Evolutionary conservation across 1,284 basidiomycete species (phyloP), one percentile per base, ranked within the genome.

Genomic region (Fomitopsis pinicola): DNA sequence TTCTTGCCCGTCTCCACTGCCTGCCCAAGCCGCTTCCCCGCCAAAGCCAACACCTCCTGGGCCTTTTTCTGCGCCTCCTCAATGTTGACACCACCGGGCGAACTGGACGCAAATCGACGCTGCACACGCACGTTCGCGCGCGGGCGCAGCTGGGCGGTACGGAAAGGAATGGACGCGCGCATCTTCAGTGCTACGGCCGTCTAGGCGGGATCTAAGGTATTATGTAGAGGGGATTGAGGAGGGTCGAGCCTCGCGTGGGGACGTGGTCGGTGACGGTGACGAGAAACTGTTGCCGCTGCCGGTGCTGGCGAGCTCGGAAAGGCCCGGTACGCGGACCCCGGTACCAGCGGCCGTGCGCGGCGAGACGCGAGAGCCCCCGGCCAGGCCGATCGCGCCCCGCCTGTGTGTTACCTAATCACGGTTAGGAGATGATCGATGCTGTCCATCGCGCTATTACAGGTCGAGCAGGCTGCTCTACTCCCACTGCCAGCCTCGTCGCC

Each of bases 31-130:
- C 74, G 78, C 71, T 85, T 82, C 71, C 88, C 86, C 12, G 82
- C 86, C 58, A 76, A 75, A 46, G 80, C 78, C 63, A 89, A 74
- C 38, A 82, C 80, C 63, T 90, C 86, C 75, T 89, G 83, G 6
- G 87, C 87, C 73, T 88, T 88, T 76, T 89, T 84, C 73, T 87
- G 83, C 10, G 82, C 76, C 45, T 75, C 72, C 61, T 82, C 76
- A 40, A 69, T 65, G 60, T 63, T 67, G 15, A 44, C 63, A 53
- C 64, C 55, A 1, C 62, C 62, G 33, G 68, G 65, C 55, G 69
- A 67, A 52, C 66, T 67, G 52, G 71, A 72, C 54, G 72, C 71
- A 63, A 72, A 71, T 58, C 72, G 70, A 45, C 60, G 63, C 62
- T 67, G 69, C 60, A 64, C 67, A 35, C 66, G 67, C 45, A 40